These are phyloP conservation scores for Diaporthe caulivora DNA, from an alignment of 2,329 filamentous ascomycete genomes.

Conservation along the genomic window DNA sequence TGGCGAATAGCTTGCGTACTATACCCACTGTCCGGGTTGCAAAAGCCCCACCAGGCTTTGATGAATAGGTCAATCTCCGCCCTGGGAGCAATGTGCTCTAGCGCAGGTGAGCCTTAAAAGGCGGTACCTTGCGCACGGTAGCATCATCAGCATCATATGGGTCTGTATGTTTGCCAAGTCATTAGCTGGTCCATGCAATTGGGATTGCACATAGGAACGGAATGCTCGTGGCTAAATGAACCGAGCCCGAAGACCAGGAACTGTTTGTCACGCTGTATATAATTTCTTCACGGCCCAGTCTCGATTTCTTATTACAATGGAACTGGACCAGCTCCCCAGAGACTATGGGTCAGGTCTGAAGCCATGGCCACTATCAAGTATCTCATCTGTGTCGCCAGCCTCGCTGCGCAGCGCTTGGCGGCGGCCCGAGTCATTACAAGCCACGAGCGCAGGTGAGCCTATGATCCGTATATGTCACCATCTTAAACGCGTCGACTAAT, in stretches of 20 bases:
- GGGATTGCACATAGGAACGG: neutral
- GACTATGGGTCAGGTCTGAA: neutral
- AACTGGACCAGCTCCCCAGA: neutral
- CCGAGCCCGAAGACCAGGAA: neutral
- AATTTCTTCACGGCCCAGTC: neutral
- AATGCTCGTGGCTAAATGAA: conserved; percentile 14
- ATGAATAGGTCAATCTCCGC: neutral
- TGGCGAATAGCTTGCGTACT: neutral
- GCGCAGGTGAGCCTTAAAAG: neutral
- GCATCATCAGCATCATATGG: neutral
- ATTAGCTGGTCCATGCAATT: neutral
- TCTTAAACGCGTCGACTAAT: neutral
- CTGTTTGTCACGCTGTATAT: neutral
- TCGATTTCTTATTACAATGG: neutral
- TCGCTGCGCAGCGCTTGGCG: conserved; percentile 1
- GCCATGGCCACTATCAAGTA: neutral
- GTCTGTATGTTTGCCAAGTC: neutral
- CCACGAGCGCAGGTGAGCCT: neutral
- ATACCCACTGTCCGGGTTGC: neutral
- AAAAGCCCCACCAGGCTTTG: conserved; percentile 2
- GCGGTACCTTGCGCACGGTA: conserved; percentile 10
- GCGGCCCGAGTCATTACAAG: neutral
- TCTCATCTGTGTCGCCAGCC: neutral
- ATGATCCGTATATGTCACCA: neutral
- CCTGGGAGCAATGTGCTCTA: neutral